phyloP scores from a whole-genome alignment of 1,284 basidiomycete genomes.

The Salmacisia buchloeana region DNA sequence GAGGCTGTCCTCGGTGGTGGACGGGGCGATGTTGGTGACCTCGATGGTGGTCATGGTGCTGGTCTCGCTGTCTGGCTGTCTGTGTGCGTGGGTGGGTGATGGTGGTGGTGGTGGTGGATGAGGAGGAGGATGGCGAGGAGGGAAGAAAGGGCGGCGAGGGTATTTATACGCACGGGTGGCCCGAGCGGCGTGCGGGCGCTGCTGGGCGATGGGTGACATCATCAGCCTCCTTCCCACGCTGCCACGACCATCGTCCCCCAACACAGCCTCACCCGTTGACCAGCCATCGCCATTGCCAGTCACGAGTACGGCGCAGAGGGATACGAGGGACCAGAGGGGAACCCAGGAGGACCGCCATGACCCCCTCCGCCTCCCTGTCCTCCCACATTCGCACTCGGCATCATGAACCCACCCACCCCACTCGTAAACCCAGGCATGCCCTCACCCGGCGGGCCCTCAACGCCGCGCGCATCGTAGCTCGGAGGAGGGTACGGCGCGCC shows the following conservation, averaged over 20 bases:
- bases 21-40: slow-evolving; percentile 27
- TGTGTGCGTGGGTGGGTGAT: too few relatives aligned
- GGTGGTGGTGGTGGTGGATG: too few relatives aligned
- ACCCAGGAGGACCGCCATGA: neutral
- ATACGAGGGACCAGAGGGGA: neutral
- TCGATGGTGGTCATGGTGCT: slow-evolving; percentile 18
- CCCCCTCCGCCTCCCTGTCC: neutral
- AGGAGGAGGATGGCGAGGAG: too few relatives aligned
- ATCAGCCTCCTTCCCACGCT: too few relatives aligned
- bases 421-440: neutral
- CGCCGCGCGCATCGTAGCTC: neutral
- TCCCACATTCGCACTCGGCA: neutral
- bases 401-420: slow-evolving; percentile 5
- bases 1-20: slow-evolving; percentile 31
- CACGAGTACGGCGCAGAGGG: slow-evolving; percentile 4
- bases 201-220: too few relatives aligned
- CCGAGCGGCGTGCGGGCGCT: too few relatives aligned
- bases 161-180: too few relatives aligned
- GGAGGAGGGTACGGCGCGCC: neutral
- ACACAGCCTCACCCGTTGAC: too few relatives aligned
- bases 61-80: neutral
- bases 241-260: too few relatives aligned
- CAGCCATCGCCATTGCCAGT: too few relatives aligned
- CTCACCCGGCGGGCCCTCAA: neutral
- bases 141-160: too few relatives aligned